Conservation (phyloP, 192 early-diverging fungal genomes). For the Coemansia sp. region DNA sequence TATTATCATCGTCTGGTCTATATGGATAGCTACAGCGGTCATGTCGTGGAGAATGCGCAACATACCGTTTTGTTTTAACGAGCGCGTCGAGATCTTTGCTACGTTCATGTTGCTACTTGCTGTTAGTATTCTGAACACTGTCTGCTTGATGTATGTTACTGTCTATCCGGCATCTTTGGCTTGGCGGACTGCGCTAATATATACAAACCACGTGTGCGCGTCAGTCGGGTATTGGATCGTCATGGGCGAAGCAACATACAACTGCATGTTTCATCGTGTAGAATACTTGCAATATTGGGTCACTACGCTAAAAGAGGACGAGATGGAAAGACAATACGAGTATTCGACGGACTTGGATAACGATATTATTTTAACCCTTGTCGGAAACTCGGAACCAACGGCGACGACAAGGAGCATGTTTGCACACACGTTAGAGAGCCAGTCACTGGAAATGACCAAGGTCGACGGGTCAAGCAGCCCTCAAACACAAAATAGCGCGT, state of each 20-base stretch:
- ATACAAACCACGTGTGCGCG: constrained; percentile 41
- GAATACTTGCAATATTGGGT: constrained; percentile 51
- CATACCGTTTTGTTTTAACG: constrained; percentile 49
- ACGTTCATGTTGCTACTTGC: constrained; percentile 23
- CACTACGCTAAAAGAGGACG: constrained; percentile 37
- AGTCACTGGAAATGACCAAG: background rate
- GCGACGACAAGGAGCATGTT: background rate
- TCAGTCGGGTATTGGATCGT: constrained; percentile 38
- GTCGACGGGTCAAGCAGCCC: background rate
- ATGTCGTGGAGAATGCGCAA: constrained; percentile 50
- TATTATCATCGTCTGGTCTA: constrained; percentile 28
- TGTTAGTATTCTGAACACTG: constrained; percentile 34
- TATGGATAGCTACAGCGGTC: constrained; percentile 22
- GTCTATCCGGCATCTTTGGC: constrained; percentile 37
- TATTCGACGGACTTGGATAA: constrained; percentile 25
- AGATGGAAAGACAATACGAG: constrained; percentile 34
- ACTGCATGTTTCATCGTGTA: constrained; percentile 38
- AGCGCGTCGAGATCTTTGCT: constrained; percentile 21
- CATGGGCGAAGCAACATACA: constrained; percentile 46
- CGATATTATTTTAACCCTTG: constrained; percentile 23
- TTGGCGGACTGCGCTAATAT: constrained; percentile 42
- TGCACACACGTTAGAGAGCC: background rate
- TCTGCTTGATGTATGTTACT: constrained; percentile 22
- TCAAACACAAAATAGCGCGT: background rate
- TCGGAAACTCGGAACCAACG: constrained; percentile 12